A percentile compares a stretch with the other conserved stretches of the same genome.
phyloP scores from a whole-genome alignment of 1,284 basidiomycete species.

The Leccinum pachyderme region DNA sequence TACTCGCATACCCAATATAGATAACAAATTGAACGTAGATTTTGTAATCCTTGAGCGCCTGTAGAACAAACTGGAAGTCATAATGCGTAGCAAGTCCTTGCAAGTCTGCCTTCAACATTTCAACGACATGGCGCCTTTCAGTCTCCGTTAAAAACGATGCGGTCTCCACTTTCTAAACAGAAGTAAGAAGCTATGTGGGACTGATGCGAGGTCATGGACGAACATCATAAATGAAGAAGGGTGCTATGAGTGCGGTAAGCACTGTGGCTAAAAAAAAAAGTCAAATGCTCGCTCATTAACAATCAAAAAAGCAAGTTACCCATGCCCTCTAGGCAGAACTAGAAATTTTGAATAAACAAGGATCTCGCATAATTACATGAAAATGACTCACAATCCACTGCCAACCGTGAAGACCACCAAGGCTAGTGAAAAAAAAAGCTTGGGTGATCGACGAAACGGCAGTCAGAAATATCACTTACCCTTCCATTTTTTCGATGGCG shows the following conservation, averaged over 20 bases:
- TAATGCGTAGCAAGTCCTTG: conserved; percentile 34
- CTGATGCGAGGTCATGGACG: conserved; percentile 6
- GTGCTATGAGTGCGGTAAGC: conserved; percentile 36
- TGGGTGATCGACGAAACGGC: neutral
- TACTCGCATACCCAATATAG: conserved; percentile 39
- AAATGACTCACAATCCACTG: conserved; percentile 45
- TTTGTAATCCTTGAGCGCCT: conserved; percentile 44
- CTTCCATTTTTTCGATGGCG: conserved; percentile 18
- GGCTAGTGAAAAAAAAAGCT: neutral
- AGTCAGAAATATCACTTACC: conserved; percentile 2
- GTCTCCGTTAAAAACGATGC: conserved; percentile 41
- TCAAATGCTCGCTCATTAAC: neutral
- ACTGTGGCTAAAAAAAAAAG: conserved; percentile 32
- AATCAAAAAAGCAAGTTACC: conserved; percentile 7
- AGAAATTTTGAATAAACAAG: neutral
- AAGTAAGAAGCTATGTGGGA: conserved; percentile 1
- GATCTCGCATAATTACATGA: too few species aligned
- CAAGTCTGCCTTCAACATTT: conserved; percentile 39
- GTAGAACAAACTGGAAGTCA: conserved; percentile 36
- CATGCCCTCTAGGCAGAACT: conserved; percentile 37
- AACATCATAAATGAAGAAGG: conserved; percentile 45
- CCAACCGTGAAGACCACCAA: conserved; percentile 41
- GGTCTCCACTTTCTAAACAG: conserved; percentile 41
- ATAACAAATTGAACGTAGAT: conserved; percentile 42
- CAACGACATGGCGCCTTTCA: conserved; percentile 36